A percentile compares a stretch with the other conserved stretches of the same genome.
phyloP scores from a whole-genome alignment of 2,329 filamentous ascomycete genomes.

The Blastomyces silverae region DNA sequence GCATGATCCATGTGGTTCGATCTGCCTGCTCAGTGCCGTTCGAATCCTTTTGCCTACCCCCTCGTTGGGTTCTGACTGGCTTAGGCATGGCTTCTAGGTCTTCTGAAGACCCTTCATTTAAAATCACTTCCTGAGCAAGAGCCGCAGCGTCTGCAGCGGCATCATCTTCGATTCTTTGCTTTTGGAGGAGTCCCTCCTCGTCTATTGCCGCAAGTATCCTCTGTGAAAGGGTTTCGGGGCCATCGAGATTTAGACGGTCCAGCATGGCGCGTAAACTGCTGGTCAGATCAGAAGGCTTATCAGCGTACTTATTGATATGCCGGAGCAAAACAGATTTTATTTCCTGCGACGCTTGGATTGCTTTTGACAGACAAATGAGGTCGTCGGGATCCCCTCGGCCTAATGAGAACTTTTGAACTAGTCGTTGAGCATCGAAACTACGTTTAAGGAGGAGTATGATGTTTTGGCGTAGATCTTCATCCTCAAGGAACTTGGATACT shows the following conservation, averaged over 20 bases:
- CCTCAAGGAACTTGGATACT: constrained; percentile 64
- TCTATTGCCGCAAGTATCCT: constrained; percentile 76
- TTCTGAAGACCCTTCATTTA: constrained; percentile 55
- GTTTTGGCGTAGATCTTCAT: constrained; percentile 62
- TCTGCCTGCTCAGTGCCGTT: constrained; percentile 34
- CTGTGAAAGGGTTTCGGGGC: constrained; percentile 60
- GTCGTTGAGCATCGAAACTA: constrained; percentile 77
- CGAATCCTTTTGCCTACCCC: constrained; percentile 25
- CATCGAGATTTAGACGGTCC: constrained; percentile 46
- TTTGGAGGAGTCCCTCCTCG: constrained; percentile 78
- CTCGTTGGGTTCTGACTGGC: constrained; percentile 32
- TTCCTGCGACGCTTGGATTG: constrained; percentile 65
- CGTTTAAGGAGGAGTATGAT: constrained; percentile 61
- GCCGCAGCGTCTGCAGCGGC: constrained; percentile 64
- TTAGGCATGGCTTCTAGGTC: constrained; percentile 54
- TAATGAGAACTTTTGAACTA: constrained; percentile 90
- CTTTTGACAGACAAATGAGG: constrained; percentile 72
- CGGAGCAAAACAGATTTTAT: constrained; percentile 43
- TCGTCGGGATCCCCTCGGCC: constrained; percentile 90
- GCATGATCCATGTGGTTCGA: constrained; percentile 58
- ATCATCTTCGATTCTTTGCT: constrained; percentile 68
- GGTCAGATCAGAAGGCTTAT: constrained; percentile 24
- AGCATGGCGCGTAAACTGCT: constrained; percentile 29
- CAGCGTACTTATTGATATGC: constrained; percentile 21
- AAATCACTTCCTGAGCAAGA: constrained; percentile 65